phyloP scores from a whole-genome alignment of 2,329 filamentous ascomycete species.

The Colletotrichum tropicicola region DNA sequence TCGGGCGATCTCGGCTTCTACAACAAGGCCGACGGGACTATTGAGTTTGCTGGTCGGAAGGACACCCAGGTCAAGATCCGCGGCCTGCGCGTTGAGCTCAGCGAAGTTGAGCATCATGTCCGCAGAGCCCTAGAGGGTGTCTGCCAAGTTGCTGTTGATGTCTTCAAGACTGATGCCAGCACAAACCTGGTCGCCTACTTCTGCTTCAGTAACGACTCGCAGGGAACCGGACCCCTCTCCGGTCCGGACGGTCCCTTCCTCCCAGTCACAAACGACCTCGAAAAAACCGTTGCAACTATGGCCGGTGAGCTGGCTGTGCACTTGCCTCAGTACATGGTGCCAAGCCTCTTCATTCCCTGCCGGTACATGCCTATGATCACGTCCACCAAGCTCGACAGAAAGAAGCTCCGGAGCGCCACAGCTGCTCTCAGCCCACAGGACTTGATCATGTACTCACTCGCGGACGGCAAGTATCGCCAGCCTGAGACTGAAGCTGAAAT shows the following conservation, averaged over 20 bases:
- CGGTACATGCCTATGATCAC: conserved; percentile 31
- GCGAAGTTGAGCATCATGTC: conserved; percentile 2
- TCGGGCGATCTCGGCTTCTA: not conserved
- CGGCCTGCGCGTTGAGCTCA: not conserved
- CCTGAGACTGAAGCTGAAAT: not conserved
- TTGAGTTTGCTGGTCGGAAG: not conserved
- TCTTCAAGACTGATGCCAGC: not conserved
- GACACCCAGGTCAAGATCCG: conserved; percentile 29
- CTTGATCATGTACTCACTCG: not conserved
- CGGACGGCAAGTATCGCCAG: not conserved
- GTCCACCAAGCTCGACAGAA: conserved; percentile 31
- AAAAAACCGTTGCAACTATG: not conserved
- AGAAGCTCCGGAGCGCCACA: conserved; percentile 7
- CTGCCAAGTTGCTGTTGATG: not conserved
- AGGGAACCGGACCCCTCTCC: not conserved
- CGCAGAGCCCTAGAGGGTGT: not conserved
- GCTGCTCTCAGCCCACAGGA: conserved; percentile 10
- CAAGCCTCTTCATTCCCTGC: conserved; percentile 27
- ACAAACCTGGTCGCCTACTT: conserved; percentile 4
- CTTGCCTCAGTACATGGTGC: conserved; percentile 29
- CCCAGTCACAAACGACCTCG: not conserved
- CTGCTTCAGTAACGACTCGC: not conserved
- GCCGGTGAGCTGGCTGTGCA: not conserved
- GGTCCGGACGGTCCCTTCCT: too few species aligned
- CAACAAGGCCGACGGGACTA: not conserved